Evolutionary conservation across 2,329 filamentous ascomycete species (phyloP).

Genomic region (Biscogniauxia mediterranea): DNA sequence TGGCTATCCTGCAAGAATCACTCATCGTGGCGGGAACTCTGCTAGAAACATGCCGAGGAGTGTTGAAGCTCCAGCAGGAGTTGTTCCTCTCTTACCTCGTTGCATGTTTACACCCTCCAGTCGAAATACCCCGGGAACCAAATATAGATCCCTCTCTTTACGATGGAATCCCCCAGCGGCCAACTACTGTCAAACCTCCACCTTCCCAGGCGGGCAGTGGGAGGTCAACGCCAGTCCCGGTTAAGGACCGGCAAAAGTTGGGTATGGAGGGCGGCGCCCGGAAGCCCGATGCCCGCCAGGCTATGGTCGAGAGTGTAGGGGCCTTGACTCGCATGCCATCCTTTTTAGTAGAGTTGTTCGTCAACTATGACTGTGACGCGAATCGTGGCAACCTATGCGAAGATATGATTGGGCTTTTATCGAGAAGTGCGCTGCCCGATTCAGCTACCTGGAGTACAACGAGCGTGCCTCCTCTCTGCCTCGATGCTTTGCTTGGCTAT

Average conservation of each 20-base stretch:
- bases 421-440: constrained; percentile 92
- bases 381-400: constrained; percentile 90
- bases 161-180: constrained; percentile 86
- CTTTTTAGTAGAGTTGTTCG: constrained; percentile 92
- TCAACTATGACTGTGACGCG: constrained; percentile 97
- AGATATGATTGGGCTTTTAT: constrained; percentile 89
- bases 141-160: constrained; percentile 91
- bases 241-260: constrained; percentile 88
- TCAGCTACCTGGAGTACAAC: constrained; percentile 99
- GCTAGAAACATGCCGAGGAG: constrained; percentile 82
- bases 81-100: constrained; percentile 93
- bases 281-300: constrained; percentile 92
- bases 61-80: constrained; percentile 95
- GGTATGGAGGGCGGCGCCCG: constrained; percentile 88
- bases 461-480: constrained; percentile 90
- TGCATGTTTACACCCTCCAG: constrained; percentile 87
- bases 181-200: constrained; percentile 77
- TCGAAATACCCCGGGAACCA: constrained; percentile 87
- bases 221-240: constrained; percentile 82
- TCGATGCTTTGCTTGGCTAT: constrained; percentile 88
- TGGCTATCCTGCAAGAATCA: constrained; percentile 90
- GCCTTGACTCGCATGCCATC: constrained; percentile 88
- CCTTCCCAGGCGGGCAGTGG: constrained; percentile 75
- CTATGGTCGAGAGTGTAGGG: constrained; percentile 96
- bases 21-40: constrained; percentile 88